phyloP scores from a whole-genome alignment of 139 green algal genomes.

The Chlorella sp. region DNA sequence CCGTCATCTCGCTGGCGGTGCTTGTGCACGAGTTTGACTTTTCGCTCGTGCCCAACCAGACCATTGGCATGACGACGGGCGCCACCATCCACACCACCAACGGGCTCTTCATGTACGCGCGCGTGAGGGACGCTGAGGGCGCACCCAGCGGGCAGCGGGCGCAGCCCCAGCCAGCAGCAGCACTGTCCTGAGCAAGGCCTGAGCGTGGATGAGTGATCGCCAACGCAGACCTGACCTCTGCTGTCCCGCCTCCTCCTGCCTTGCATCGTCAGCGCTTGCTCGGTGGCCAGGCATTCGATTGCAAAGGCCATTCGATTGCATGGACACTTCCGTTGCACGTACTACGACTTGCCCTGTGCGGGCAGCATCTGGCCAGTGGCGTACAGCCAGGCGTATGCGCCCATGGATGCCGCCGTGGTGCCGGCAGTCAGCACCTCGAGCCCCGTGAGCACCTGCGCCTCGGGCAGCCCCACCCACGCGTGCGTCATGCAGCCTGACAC shows the following conservation, averaged over 20 bases:
- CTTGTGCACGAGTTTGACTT: constrained; percentile 82
- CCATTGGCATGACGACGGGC: constrained; percentile 93
- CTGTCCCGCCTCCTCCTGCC: too few relatives aligned
- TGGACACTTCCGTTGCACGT: too few relatives aligned
- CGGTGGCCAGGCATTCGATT: too few relatives aligned
- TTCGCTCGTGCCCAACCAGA: constrained; percentile 57
- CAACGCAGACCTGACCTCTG: too few relatives aligned
- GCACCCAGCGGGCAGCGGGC: too few relatives aligned
- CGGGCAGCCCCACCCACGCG: neutral
- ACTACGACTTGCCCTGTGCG: too few relatives aligned
- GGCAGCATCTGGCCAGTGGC: neutral
- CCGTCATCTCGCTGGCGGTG: constrained; percentile 72
- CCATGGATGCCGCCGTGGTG: neutral
- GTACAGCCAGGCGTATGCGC: neutral
- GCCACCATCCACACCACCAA: constrained; percentile 90
- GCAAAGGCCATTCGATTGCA: too few relatives aligned
- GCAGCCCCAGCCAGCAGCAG: too few relatives aligned
- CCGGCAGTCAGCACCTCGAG: neutral
- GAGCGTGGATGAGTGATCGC: too few relatives aligned
- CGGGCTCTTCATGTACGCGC: constrained; percentile 79
- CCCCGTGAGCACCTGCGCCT: neutral
- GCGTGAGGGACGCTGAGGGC: neutral
- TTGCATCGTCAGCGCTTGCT: too few relatives aligned
- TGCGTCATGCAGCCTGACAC: constrained; percentile 24
- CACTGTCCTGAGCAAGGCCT: too few relatives aligned